Base-by-base conservation (phyloP, 495 filamentous ascomycete genomes). In the Neurospora sp. region DNA sequence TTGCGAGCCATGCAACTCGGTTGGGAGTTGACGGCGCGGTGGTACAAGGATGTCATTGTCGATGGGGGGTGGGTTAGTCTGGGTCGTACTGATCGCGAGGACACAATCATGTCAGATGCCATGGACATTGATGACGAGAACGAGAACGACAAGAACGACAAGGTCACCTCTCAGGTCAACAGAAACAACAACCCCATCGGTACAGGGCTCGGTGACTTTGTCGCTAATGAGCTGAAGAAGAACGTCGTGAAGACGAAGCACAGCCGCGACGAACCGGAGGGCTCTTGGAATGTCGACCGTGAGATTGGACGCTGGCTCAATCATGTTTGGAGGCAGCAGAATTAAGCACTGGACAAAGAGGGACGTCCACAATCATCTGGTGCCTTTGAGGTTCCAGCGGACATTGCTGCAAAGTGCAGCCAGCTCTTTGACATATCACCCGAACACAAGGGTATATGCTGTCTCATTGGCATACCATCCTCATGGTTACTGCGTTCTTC, bases 211-310 rank as follows among this genome's bases (percentile, higher is more conserved):
- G 53, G 53, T 8, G 53, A 65, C 53, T 65, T 31, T 37, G 53
- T 65, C 53, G 53, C 53, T 4, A 65, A 16, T 8, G 53, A 65
- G 3, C 27, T 65, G 27, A 65, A 37, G 53, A 65, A 37, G 1
- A 18, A 18, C 7, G 53, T 65, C 0, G 27, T 4, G 0, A 65
- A 65, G 53, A 65, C 27, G 0, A 65, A 35, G 53, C 47, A 0
- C 8, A 16, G 53, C 27, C 7, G 53, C 0, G 53, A 65, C 53
- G 53, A 65, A 37, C 53, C 53, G 0, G 0, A 18, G 22, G 53
- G 53, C 1, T 31, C 53, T 8, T 0, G 0, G 53, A 0, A 37
- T 31, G 0, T 65, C 0, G 53, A 65, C 14, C 0, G 0, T 0
- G 53, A 65, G 14, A 65, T 65, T 0, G 20, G 22, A 7, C 4